Evolutionary conservation across 768 basidiomycete species (phyloP), one percentile per base, ranked within the genome.

Genomic region (Mycena chlorophos): DNA sequence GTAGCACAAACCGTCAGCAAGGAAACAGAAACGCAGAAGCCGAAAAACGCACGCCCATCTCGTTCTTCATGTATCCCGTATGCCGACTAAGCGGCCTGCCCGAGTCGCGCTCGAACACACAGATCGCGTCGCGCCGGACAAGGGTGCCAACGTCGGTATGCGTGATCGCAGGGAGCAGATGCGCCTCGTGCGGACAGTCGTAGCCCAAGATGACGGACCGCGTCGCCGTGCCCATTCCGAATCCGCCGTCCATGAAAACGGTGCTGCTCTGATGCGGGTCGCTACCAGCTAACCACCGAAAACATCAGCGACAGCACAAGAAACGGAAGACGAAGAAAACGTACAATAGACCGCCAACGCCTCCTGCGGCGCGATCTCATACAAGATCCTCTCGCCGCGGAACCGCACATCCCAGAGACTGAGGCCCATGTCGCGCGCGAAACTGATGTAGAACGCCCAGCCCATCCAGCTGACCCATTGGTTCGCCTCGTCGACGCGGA

Each of bases 401-500:
- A 87, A 83, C 3, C 77, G 71, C 46, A 86, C 74, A 62, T 86
- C 80, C 80, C 82, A 86, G 19, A 86, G 67, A 55, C 75, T 79
- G 58, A 85, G 59, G 14, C 84, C 86, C 84, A 87, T 86, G 63
- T 87, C 86, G 26, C 84, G 67, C 52, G 84, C 82, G 63, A 86
- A 87, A 48, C 82, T 79, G 27, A 86, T 71, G 57, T 80, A 86
- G 67, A 86, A 52, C 0, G 75, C 73, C 83, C 84, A 86, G 2
- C 83, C 83, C 82, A 87, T 82, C 86, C 86, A 88, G 42, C 75
- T 81, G n/a, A 87, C 68, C 57, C 80, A 85, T 58, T 82, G 75
- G 40, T 71, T 68, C 31, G 74, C 73, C 22, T 63, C 63, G 60
- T 87, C 81, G 2, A 87, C 78, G 37, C 82, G 71, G 64, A 80